Conservation (phyloP, 192 early-diverging fungal species). For the Fimicolochytrium jonesii region DNA sequence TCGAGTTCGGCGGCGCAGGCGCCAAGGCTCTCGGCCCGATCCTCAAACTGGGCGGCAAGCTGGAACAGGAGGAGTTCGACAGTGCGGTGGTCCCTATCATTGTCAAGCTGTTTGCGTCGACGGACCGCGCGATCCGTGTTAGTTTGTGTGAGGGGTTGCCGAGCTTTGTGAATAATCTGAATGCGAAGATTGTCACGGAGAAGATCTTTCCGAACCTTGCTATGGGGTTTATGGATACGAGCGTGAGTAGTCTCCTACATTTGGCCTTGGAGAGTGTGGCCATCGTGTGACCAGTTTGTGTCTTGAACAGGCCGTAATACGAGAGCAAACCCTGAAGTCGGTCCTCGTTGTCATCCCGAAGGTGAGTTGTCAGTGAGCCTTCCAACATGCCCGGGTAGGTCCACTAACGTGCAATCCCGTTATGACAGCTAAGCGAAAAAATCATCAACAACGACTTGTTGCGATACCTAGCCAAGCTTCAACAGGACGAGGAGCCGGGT, state of each 20-base stretch:
- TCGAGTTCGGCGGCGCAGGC: constrained; percentile 46
- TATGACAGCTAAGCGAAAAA: constrained; percentile 61
- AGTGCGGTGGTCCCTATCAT: constrained; percentile 65
- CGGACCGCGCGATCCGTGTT: constrained; percentile 82
- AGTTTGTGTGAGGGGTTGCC: constrained; percentile 78
- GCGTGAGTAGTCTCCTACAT: constrained; percentile 34
- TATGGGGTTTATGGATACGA: constrained; percentile 82
- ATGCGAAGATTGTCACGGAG: constrained; percentile 64
- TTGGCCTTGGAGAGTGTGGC: too few species aligned
- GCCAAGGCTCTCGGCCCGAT: constrained; percentile 61
- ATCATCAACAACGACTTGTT: constrained; percentile 83
- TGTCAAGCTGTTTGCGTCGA: constrained; percentile 79
- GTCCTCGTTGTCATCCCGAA: constrained; percentile 54
- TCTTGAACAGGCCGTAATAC: constrained; percentile 62
- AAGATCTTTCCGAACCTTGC: constrained; percentile 85
- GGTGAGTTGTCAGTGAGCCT: too few species aligned
- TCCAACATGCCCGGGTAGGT: constrained; percentile 9
- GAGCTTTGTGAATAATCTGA: constrained; percentile 65
- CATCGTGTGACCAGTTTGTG: too few species aligned
- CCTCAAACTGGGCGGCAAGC: constrained; percentile 72
- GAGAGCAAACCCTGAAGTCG: constrained; percentile 87
- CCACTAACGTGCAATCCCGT: not conserved
- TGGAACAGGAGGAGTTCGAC: constrained; percentile 67
- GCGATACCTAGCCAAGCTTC: constrained; percentile 81
- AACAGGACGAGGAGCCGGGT: constrained; percentile 87